phyloP scores from a whole-genome alignment of 1,284 basidiomycete genomes.

The Papiliotrema terrestris region DNA sequence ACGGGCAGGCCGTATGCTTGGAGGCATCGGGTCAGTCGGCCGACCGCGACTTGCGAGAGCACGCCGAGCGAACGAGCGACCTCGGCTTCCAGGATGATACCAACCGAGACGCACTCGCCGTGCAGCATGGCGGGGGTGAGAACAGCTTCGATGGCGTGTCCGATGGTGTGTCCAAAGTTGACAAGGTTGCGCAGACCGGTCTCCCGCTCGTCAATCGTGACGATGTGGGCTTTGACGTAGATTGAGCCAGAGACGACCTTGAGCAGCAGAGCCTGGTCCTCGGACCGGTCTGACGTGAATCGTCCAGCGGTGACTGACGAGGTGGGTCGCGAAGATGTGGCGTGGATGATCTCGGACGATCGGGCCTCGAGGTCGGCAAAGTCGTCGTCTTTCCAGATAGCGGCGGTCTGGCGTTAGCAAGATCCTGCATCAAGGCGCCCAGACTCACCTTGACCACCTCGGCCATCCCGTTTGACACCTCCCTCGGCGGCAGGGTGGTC shows the following conservation, averaged over 20 bases:
- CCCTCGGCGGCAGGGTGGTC: slow-evolving; percentile 84
- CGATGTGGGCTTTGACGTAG: slow-evolving; percentile 89
- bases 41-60: slow-evolving; percentile 82
- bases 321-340: slow-evolving; percentile 57
- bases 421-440: background rate
- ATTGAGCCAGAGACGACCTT: slow-evolving; percentile 82
- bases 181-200: slow-evolving; percentile 92
- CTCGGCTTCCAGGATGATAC: slow-evolving; percentile 92
- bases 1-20: slow-evolving; percentile 85
- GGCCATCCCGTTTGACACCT: slow-evolving; percentile 98
- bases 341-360: slow-evolving; percentile 75
- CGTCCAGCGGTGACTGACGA: slow-evolving; percentile 60
- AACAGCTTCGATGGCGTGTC: slow-evolving; percentile 92
- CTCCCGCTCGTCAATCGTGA: slow-evolving; percentile 91
- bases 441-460: slow-evolving; percentile 86
- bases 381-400: slow-evolving; percentile 87
- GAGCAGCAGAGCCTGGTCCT: slow-evolving; percentile 63
- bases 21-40: slow-evolving; percentile 74
- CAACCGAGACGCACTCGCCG: slow-evolving; percentile 87
- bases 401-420: slow-evolving; percentile 66
- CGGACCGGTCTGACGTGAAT: slow-evolving; percentile 63
- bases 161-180: slow-evolving; percentile 95
- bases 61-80: slow-evolving; percentile 81
- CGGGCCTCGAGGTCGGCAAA: slow-evolving; percentile 81
- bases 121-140: slow-evolving; percentile 87